Conservation (phyloP, 1,284 basidiomycete genomes). For the Puccinia novopanici region DNA sequence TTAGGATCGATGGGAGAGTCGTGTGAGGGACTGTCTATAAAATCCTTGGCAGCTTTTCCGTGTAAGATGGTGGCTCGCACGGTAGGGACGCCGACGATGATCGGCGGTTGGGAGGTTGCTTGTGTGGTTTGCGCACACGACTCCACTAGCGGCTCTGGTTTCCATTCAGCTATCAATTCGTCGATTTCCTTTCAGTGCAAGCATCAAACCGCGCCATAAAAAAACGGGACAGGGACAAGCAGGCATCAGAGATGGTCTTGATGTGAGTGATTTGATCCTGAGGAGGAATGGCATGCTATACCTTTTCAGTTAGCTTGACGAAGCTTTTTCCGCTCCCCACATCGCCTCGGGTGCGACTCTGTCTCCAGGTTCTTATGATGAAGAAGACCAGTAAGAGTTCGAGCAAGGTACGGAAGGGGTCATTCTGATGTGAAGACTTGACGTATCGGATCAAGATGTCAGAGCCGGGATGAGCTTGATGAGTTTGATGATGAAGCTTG, state of each 20-base stretch:
- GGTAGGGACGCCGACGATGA: constrained; percentile 78
- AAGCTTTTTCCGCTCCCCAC: constrained; percentile 75
- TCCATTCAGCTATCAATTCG: constrained; percentile 94
- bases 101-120: constrained; percentile 71
- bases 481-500: constrained; percentile 63
- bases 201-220: not conserved
- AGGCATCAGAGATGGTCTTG: constrained; percentile 1
- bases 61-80: constrained; percentile 73
- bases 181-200: constrained; percentile 77
- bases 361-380: constrained; percentile 81
- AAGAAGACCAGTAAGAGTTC: constrained; percentile 88
- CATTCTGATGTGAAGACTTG: constrained; percentile 72
- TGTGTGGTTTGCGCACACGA: constrained; percentile 68
- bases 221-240: not conserved
- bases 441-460: constrained; percentile 88
- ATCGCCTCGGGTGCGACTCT: constrained; percentile 80
- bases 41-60: constrained; percentile 65
- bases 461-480: constrained; percentile 71
- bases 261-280: not conserved
- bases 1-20: constrained; percentile 41
- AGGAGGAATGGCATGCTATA: constrained; percentile 59
- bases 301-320: constrained; percentile 86
- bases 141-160: constrained; percentile 78
- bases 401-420: constrained; percentile 82
- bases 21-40: constrained; percentile 33